A percentile compares a stretch with the other conserved stretches of the same genome.
These are phyloP conservation scores for Lagenaria siceraria DNA, from an alignment of 306 rosid genomes.

Conservation along the genomic window DNA sequence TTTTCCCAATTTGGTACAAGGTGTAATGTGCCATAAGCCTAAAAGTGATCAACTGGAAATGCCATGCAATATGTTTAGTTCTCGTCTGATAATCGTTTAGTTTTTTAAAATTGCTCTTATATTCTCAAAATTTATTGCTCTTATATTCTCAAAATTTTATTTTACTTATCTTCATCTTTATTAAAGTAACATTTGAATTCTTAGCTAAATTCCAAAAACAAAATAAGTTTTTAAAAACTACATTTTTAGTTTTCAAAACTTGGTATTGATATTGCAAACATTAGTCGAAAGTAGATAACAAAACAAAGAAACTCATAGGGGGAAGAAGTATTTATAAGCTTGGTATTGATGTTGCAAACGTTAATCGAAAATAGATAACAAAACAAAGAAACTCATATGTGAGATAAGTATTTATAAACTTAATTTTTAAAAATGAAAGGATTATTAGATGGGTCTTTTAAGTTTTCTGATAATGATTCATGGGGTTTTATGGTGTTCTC, in stretches of 20 bases:
- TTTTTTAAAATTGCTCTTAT: too few relatives aligned
- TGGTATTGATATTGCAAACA: neutral
- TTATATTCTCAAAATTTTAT: neutral
- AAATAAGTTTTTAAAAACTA: too few relatives aligned
- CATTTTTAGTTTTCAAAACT: too few relatives aligned
- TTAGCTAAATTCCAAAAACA: neutral
- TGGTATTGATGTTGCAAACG: neutral
- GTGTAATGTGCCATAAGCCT: neutral
- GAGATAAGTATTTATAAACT: neutral
- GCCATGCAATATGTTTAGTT: neutral
- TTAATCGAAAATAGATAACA: neutral
- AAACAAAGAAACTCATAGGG: neutral
- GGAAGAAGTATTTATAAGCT: too few relatives aligned
- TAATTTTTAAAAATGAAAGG: neutral
- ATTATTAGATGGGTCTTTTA: neutral
- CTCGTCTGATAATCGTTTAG: neutral
- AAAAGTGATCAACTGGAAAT: neutral
- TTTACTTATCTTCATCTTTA: too few relatives aligned
- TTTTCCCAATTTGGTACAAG: neutral
- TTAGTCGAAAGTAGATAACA: neutral
- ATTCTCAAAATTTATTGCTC: neutral
- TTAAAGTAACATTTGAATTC: neutral
- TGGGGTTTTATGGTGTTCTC: neutral
- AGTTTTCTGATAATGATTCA: neutral
- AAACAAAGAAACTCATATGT: neutral